These are phyloP conservation scores for Phlyctochytrium planicorne DNA, from an alignment of 192 early-diverging fungal species.

Conservation along the genomic window DNA sequence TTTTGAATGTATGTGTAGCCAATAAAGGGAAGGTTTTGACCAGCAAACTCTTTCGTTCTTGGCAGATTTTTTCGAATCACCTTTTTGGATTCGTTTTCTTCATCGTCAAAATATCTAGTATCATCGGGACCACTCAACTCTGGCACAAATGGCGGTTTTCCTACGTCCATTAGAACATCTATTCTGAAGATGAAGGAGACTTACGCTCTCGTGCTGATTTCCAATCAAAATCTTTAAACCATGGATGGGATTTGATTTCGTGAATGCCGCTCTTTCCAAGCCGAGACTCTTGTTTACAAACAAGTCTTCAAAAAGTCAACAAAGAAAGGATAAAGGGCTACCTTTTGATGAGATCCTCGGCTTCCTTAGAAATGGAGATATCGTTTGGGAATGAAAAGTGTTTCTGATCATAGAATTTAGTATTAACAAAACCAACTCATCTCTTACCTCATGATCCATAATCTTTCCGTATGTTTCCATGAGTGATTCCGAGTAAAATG, in stretches of 20 bases:
- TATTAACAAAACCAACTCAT: background rate
- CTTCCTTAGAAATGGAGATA: constrained; percentile 55
- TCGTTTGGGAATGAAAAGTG: constrained; percentile 69
- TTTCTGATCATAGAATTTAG: constrained; percentile 52
- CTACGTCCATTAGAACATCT: constrained; percentile 7
- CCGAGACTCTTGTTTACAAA: constrained; percentile 70
- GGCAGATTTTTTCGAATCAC: constrained; percentile 23
- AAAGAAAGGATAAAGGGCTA: constrained; percentile 6
- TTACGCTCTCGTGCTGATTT: constrained; percentile 38
- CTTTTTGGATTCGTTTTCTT: constrained; percentile 65
- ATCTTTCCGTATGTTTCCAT: constrained; percentile 84
- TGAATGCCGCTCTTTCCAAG: constrained; percentile 54
- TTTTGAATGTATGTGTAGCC: constrained; percentile 74
- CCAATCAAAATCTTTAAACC: constrained; percentile 50
- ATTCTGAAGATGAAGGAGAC: constrained; percentile 9
- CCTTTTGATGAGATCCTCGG: constrained; percentile 68
- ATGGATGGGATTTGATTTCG: constrained; percentile 45
- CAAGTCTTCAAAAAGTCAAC: constrained; percentile 47
- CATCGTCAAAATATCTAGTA: constrained; percentile 85
- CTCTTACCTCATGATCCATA: constrained; percentile 73
- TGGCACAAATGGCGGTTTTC: constrained; percentile 81
- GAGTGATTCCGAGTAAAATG: constrained; percentile 85
- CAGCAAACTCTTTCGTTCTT: constrained; percentile 61
- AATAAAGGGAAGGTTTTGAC: constrained; percentile 81
- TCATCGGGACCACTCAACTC: constrained; percentile 83